These are phyloP conservation scores for Coccomyxa sp. DNA, from an alignment of 139 green algal species.

Conservation along the genomic window DNA sequence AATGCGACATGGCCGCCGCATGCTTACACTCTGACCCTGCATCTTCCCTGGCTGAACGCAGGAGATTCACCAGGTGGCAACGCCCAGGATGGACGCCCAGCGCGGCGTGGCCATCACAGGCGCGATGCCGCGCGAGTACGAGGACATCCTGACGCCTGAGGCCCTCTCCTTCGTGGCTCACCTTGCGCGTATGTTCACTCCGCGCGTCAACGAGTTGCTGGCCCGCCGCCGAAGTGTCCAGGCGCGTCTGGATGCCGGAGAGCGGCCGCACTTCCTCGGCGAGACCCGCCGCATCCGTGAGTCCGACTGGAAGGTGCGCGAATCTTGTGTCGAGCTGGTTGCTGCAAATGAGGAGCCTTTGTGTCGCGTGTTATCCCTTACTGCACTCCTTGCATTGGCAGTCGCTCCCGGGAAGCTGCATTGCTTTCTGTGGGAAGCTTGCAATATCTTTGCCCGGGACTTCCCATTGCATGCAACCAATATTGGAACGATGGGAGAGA, in stretches of 20 bases:
- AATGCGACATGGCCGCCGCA: too few relatives aligned
- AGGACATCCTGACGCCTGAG: conserved; percentile 49
- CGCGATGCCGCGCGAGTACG: neutral
- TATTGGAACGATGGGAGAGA: too few relatives aligned
- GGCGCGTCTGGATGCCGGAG: conserved; percentile 44
- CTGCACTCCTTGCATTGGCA: too few relatives aligned
- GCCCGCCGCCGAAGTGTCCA: conserved; percentile 40
- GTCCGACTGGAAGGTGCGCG: conserved; percentile 51
- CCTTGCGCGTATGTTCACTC: conserved; percentile 62
- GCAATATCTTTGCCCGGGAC: too few relatives aligned
- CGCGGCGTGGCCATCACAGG: conserved; percentile 23
- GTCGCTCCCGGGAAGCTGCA: too few relatives aligned
- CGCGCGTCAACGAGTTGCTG: conserved; percentile 61
- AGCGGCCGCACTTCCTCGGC: conserved; percentile 62
- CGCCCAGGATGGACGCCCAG: too few relatives aligned
- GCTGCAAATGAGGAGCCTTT: neutral
- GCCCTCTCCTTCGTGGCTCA: conserved; percentile 63
- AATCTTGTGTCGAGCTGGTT: neutral
- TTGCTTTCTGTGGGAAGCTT: too few relatives aligned
- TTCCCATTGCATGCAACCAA: too few relatives aligned
- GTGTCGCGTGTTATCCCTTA: too few relatives aligned
- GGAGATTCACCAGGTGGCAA: too few relatives aligned
- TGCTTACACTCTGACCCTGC: too few relatives aligned
- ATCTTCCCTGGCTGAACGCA: too few relatives aligned
- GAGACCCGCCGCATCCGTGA: conserved; percentile 62